Evolutionary conservation across 148 eudicot genomes (phyloP).

Genomic region (Silene uniflora): DNA sequence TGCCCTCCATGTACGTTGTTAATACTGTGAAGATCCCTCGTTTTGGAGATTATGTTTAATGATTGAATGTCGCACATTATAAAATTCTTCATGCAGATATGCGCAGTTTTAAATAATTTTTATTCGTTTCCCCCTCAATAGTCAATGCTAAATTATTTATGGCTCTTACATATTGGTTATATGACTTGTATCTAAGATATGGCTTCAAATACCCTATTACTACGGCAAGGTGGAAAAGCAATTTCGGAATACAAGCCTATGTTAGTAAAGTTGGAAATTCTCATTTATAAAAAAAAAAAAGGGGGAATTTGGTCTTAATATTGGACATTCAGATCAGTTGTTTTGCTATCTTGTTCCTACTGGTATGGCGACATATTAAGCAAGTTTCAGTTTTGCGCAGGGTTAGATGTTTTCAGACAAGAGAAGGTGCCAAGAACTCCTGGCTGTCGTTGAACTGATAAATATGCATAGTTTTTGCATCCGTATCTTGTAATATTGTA

Average conservation of each 20-base stretch:
- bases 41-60: no score
- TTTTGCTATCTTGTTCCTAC: background rate
- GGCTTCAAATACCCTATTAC: no score
- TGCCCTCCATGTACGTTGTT: conserved; percentile 24
- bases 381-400: conserved; percentile 5
- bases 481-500: conserved; percentile 22
- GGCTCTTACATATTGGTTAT: no score
- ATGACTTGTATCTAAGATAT: no score
- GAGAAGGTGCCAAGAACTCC: conserved; percentile 15
- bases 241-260: background rate
- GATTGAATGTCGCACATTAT: conserved; percentile 5
- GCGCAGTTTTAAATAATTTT: no score
- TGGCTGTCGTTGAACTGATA: conserved; percentile 13
- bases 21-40: background rate
- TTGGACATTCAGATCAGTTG: background rate
- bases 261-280: background rate
- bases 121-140: background rate
- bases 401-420: conserved; percentile 16
- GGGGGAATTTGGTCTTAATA: background rate
- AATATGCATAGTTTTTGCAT: conserved; percentile 6
- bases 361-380: background rate
- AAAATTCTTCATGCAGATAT: background rate
- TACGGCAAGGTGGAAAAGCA: background rate
- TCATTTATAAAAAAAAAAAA: background rate
- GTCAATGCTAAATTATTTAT: background rate